These are phyloP conservation scores for Picochlorum costavermella DNA, from an alignment of 139 green algal species.

Conservation along the genomic window DNA sequence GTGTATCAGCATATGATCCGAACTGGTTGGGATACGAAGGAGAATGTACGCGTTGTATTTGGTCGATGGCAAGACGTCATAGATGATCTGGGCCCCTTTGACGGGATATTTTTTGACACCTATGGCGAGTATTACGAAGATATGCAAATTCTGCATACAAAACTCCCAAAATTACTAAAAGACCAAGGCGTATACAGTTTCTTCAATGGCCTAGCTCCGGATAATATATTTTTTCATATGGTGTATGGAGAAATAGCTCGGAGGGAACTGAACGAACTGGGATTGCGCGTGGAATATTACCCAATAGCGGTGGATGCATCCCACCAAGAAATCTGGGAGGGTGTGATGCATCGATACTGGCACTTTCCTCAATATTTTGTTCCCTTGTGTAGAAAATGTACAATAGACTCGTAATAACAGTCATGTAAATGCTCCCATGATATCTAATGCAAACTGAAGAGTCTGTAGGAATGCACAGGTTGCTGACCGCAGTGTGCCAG, in stretches of 20 bases:
- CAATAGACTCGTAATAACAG: not conserved
- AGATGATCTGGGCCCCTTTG: slow-evolving; percentile 42
- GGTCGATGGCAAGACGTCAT: slow-evolving; percentile 87
- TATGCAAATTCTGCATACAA: slow-evolving; percentile 68
- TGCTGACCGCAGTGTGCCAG: slow-evolving; percentile 26
- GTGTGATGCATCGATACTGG: slow-evolving; percentile 74
- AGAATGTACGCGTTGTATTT: slow-evolving; percentile 71
- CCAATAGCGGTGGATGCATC: slow-evolving; percentile 54
- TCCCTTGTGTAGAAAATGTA: slow-evolving; percentile 31
- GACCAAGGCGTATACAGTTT: slow-evolving; percentile 82
- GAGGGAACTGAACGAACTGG: slow-evolving; percentile 46
- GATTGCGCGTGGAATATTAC: slow-evolving; percentile 57
- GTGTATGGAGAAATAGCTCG: slow-evolving; percentile 63
- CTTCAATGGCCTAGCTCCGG: slow-evolving; percentile 83
- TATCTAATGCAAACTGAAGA: slow-evolving; percentile 20
- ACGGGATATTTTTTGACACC: slow-evolving; percentile 96
- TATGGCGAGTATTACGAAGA: slow-evolving; percentile 60
- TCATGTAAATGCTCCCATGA: slow-evolving; percentile 25
- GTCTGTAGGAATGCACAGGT: slow-evolving; percentile 39
- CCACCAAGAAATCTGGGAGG: slow-evolving; percentile 63
- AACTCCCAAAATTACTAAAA: slow-evolving; percentile 66
- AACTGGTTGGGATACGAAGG: slow-evolving; percentile 66
- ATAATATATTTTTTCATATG: slow-evolving; percentile 79
- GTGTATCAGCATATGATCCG: slow-evolving; percentile 63
- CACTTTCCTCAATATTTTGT: slow-evolving; percentile 62